phyloP scores from a whole-genome alignment of 2,329 filamentous ascomycete genomes.

The Fusarium poae region DNA sequence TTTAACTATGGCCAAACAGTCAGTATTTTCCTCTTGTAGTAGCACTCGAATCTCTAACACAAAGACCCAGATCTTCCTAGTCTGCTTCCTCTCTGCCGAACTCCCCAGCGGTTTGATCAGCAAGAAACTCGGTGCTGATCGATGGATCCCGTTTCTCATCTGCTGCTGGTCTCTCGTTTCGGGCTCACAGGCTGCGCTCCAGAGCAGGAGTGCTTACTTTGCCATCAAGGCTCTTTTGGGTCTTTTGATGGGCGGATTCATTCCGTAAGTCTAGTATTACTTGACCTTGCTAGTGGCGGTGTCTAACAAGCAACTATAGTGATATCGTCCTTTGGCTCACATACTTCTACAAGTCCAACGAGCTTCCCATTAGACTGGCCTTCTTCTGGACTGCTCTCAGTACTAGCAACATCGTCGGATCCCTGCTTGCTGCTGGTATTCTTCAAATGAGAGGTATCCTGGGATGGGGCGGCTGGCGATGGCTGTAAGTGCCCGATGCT shows the following conservation, averaged over 20 bases:
- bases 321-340: slow-evolving; percentile 74
- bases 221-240: slow-evolving; percentile 60
- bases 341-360: slow-evolving; percentile 80
- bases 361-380: slow-evolving; percentile 74
- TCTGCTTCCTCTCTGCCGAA: slow-evolving; percentile 62
- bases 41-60: not conserved
- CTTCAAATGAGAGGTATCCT: slow-evolving; percentile 55
- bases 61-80: slow-evolving; percentile 56
- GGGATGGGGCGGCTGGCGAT: slow-evolving; percentile 57
- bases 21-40: slow-evolving; percentile 9
- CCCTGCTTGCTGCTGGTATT: slow-evolving; percentile 61
- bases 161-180: slow-evolving; percentile 58
- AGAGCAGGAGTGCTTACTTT: slow-evolving; percentile 56
- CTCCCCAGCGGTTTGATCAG: slow-evolving; percentile 64
- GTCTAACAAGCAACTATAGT: slow-evolving; percentile 26
- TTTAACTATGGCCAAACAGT: slow-evolving; percentile 60
- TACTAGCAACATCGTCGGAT: slow-evolving; percentile 65
- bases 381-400: slow-evolving; percentile 79
- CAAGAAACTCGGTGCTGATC: slow-evolving; percentile 64
- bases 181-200: slow-evolving; percentile 55
- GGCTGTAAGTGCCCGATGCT: slow-evolving; percentile 48
- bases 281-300: not conserved
- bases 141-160: slow-evolving; percentile 60
- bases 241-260: slow-evolving; percentile 64
- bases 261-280: slow-evolving; percentile 53